These are phyloP conservation scores for Potentilla sterilis DNA, from an alignment of 306 rosid species.

Conservation along the genomic window DNA sequence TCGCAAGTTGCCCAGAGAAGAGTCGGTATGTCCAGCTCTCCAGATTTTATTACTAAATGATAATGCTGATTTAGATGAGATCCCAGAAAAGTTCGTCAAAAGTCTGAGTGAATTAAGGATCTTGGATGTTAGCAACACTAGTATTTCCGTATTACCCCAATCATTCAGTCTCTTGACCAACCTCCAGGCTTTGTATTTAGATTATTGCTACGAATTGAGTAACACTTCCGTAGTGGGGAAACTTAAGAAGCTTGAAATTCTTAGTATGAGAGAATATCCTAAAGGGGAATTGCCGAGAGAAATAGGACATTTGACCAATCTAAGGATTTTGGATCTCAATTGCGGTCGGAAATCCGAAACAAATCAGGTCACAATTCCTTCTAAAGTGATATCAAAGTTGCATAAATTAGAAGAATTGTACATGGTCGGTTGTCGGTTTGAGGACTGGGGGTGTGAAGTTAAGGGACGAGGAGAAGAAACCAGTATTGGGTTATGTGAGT, in stretches of 20 bases:
- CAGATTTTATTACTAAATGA: background rate
- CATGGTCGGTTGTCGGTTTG: background rate
- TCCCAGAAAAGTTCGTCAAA: background rate
- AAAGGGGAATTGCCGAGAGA: background rate
- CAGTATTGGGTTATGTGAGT: background rate
- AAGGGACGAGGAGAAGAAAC: background rate
- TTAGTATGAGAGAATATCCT: background rate
- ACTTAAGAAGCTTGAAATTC: background rate
- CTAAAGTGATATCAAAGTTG: background rate
- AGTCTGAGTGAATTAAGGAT: background rate
- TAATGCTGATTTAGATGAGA: background rate
- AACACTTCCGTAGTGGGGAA: background rate
- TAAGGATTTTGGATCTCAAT: background rate
- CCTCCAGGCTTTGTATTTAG: background rate
- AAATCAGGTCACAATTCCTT: background rate
- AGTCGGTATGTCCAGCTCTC: background rate
- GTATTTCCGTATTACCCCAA: background rate
- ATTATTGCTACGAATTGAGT: accelerated
- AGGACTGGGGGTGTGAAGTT: background rate
- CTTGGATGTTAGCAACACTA: background rate
- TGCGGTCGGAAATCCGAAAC: too few species aligned
- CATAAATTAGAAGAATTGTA: background rate
- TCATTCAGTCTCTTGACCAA: background rate
- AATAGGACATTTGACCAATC: background rate
- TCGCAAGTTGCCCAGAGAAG: background rate